Percentiles rank a stretch among this genome's conserved stretches.
These are phyloP conservation scores for Phytophthora lateralis DNA, from an alignment of 352 stramenopile species.

Conservation along the genomic window DNA sequence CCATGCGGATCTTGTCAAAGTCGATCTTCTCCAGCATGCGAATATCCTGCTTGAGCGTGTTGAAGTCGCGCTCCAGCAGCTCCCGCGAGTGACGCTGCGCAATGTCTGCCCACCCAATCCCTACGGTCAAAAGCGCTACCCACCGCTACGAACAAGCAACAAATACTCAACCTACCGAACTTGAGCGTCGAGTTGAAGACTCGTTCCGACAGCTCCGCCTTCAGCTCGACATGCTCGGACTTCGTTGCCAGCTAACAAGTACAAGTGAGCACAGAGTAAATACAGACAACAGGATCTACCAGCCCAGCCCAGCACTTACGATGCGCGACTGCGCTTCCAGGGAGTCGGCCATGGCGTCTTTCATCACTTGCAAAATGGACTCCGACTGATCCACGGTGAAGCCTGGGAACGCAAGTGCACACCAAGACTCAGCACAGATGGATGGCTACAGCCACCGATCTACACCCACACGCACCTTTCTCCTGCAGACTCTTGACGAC, in stretches of 20 bases:
- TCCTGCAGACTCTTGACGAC: conserved; percentile 79
- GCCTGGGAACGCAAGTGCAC: conserved; percentile 36
- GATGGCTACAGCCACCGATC: neutral
- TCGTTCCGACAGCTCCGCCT: conserved; percentile 85
- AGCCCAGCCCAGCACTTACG: conserved; percentile 39
- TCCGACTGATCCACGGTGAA: conserved; percentile 74
- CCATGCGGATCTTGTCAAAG: conserved; percentile 89
- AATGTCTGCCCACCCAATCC: conserved; percentile 57
- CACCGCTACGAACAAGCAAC: neutral
- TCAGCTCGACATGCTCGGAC: conserved; percentile 85
- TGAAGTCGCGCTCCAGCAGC: conserved; percentile 89
- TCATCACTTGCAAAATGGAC: conserved; percentile 84
- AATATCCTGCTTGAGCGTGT: conserved; percentile 91
- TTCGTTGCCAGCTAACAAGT: conserved; percentile 77
- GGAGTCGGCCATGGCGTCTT: conserved; percentile 80
- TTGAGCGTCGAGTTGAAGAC: conserved; percentile 92
- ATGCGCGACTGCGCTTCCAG: conserved; percentile 73
- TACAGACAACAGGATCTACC: neutral
- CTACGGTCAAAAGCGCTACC: neutral
- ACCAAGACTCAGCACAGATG: conserved; percentile 5
- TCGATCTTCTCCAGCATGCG: conserved; percentile 91
- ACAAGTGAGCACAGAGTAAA: neutral
- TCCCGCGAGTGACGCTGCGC: conserved; percentile 89
- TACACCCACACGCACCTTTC: conserved; percentile 46
- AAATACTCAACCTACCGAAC: conserved; percentile 63